Percentiles rank a stretch among this genome's conserved stretches.
Evolutionary conservation across 495 filamentous ascomycete genomes (phyloP).

Genomic region (Talaromyces liani): DNA sequence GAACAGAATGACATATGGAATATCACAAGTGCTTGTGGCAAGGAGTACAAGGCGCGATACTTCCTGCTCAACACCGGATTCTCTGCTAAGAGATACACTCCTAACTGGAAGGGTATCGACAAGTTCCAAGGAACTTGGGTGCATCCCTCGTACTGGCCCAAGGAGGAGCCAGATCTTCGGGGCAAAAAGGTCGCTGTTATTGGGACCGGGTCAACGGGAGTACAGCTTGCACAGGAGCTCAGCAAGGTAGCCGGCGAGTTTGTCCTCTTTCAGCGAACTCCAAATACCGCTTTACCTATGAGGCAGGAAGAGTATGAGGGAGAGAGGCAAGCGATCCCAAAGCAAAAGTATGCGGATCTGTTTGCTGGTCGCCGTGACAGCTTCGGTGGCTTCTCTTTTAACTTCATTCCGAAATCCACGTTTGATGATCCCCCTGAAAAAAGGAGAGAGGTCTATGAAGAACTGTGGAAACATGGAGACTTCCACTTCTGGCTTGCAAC

Average conservation of each 20-base stretch:
- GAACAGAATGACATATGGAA: conserved; percentile 13
- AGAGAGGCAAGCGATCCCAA: conserved; percentile 35
- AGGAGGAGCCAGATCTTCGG: conserved; percentile 27
- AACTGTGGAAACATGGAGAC: conserved; percentile 41
- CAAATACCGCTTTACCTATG: conserved; percentile 43
- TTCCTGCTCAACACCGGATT: not conserved
- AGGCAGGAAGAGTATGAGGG: conserved; percentile 30
- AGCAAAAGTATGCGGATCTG: conserved; percentile 29
- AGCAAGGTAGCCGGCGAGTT: conserved; percentile 24
- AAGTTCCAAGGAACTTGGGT: conserved; percentile 22
- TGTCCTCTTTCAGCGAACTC: conserved; percentile 43
- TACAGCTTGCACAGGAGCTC: conserved; percentile 33
- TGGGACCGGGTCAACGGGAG: conserved; percentile 43
- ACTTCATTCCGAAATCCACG: conserved; percentile 15
- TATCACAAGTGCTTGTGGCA: conserved; percentile 14
- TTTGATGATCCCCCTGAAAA: conserved; percentile 40
- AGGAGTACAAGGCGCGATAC: conserved; percentile 7
- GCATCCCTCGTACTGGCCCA: conserved; percentile 35
- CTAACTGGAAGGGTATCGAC: conserved; percentile 18
- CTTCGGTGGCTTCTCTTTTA: not conserved
- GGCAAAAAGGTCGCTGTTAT: conserved; percentile 43
- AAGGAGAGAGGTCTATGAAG: conserved; percentile 35
- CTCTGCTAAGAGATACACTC: conserved; percentile 16
- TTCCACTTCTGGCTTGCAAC: conserved; percentile 41
- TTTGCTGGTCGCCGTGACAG: conserved; percentile 11